A percentile compares a stretch with the other conserved stretches of the same genome.
phyloP scores from a whole-genome alignment of 176 grass and related monocot genomes.

The Poa annua region DNA sequence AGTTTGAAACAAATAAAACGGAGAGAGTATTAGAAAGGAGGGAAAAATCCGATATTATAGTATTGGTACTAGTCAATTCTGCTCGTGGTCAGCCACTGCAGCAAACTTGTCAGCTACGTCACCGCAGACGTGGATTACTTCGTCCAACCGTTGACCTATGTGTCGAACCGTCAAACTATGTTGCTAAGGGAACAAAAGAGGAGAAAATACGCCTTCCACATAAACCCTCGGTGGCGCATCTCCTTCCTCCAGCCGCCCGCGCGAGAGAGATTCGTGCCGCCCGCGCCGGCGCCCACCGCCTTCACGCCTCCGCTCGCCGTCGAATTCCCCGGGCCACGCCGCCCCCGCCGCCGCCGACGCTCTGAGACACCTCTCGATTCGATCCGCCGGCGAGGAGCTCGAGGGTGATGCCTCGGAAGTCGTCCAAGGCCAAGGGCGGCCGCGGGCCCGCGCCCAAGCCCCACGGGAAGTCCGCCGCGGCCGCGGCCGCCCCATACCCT shows the following conservation, averaged over 20 bases:
- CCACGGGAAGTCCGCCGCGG: constrained; percentile 25
- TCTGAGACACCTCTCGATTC: neutral
- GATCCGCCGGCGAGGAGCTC: neutral
- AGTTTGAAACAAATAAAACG: too few species aligned
- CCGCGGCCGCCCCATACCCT: constrained; percentile 34
- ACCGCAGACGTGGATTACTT: neutral
- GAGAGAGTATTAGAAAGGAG: too few species aligned
- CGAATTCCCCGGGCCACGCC: constrained; percentile 9
- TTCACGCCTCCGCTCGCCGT: constrained; percentile 25
- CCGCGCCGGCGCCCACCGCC: constrained; percentile 17
- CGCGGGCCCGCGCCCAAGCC: neutral
- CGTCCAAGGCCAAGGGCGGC: constrained; percentile 17
- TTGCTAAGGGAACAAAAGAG: neutral
- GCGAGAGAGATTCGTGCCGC: constrained; percentile 24
- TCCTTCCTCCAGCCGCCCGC: neutral
- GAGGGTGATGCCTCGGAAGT: constrained; percentile 48
- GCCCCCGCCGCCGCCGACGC: neutral
- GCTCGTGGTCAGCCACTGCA: neutral
- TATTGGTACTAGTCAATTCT: too few species aligned
- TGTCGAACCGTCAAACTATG: neutral
- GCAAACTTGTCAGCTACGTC: neutral
- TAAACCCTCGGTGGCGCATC: neutral
- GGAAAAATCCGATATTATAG: too few species aligned
- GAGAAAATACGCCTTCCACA: neutral
- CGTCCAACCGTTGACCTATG: neutral